A percentile compares a stretch with the other conserved stretches of the same genome.
phyloP scores from a whole-genome alignment of 73 alveolate genomes.

The Uronychia binucleata region DNA sequence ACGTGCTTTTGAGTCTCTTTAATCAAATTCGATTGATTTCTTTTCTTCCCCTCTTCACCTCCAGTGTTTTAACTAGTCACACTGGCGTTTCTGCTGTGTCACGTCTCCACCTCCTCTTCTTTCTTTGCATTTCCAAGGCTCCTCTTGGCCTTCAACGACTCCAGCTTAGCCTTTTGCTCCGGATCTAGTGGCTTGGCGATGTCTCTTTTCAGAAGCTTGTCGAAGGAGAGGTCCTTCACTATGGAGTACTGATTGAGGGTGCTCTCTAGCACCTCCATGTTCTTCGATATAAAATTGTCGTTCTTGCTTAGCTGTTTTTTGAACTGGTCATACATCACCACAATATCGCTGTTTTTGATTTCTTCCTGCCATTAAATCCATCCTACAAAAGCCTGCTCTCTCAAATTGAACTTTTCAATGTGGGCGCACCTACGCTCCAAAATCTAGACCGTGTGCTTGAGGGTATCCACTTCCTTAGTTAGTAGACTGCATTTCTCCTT shows the following conservation, averaged over 20 bases:
- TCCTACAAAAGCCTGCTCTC: not conserved
- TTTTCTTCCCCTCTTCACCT: too few species aligned
- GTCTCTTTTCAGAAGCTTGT: not conserved
- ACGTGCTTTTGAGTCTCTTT: too few species aligned
- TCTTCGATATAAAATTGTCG: not conserved
- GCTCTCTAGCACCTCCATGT: not conserved
- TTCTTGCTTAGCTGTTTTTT: not conserved
- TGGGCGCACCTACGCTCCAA: not conserved
- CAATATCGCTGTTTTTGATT: not conserved
- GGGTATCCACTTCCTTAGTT: not conserved
- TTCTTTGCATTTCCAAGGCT: too few species aligned
- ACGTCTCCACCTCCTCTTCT: too few species aligned
- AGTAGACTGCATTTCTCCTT: not conserved
- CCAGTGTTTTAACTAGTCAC: too few species aligned
- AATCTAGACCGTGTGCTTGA: not conserved
- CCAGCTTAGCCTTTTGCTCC: not conserved
- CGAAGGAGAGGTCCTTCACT: not conserved
- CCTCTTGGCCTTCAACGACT: not conserved
- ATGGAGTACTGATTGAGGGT: not conserved
- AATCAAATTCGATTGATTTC: too few species aligned
- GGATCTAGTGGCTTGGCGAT: not conserved
- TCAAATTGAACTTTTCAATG: not conserved
- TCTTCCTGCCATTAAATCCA: not conserved
- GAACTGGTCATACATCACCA: not conserved
- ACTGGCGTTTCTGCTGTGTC: too few species aligned